Conservation (phyloP, 345 rosid genomes). For the Aquilaria yunnanensis region DNA sequence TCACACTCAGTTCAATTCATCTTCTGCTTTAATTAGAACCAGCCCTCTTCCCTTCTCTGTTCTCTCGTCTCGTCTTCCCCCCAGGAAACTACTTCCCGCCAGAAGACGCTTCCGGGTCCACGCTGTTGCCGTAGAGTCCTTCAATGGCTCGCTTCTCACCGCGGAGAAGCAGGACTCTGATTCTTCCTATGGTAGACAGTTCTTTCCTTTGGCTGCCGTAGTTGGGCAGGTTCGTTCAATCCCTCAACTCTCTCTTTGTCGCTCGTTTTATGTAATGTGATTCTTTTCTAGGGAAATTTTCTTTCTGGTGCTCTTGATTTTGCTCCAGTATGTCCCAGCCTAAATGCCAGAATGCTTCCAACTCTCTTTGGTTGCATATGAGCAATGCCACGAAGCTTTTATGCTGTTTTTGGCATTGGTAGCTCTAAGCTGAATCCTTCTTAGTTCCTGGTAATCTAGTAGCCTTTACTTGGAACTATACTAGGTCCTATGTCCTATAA, state of each 20-base stretch:
- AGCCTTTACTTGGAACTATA: too few relatives aligned
- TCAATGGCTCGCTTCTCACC: conserved; percentile 41
- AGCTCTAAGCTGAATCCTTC: too few relatives aligned
- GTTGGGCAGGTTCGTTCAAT: conserved; percentile 67
- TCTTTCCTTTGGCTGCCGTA: conserved; percentile 88
- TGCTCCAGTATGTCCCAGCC: not conserved
- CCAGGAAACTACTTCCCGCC: too few relatives aligned
- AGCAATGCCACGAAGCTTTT: not conserved
- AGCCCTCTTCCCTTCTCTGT: too few relatives aligned
- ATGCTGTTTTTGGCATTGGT: not conserved
- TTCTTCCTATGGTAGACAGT: conserved; percentile 58
- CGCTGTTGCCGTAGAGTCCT: conserved; percentile 23
- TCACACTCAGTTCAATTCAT: too few relatives aligned
- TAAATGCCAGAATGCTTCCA: not conserved
- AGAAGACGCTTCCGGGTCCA: too few relatives aligned
- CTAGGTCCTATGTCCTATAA: too few relatives aligned
- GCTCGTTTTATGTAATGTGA: not conserved
- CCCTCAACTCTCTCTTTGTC: not conserved
- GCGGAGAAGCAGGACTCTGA: conserved; percentile 16
- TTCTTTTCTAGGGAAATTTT: not conserved
- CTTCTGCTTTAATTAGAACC: too few relatives aligned
- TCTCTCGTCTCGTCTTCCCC: too few relatives aligned
- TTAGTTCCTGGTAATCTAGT: too few relatives aligned
- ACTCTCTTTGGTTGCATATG: not conserved
- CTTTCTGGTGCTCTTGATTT: not conserved